Evolutionary conservation across 306 rosid species (phyloP), one percentile per base, ranked within the genome.

Genomic region (Cucurbita ficifolia): DNA sequence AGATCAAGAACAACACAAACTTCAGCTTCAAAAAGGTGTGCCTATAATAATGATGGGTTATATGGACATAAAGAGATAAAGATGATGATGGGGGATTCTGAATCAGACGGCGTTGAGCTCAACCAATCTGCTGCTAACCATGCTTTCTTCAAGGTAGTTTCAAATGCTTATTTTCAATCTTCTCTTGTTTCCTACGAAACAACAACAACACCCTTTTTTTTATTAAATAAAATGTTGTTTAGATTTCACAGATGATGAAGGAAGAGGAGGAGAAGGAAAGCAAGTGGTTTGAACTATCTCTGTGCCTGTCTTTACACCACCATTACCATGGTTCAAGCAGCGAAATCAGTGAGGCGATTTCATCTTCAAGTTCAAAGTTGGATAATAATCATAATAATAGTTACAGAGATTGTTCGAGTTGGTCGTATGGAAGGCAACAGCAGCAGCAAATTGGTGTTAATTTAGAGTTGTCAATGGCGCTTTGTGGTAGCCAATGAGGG

Each of bases 391-490:
- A n/a, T n/a, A 14, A 7, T 53, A 18, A 36, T 61, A 3, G 8
- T 65, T 84, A 80, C 21, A 86, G 81, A 70, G 90, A 81, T 56
- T 87, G 87, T 81, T 84, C 84, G 4, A 70, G 63, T 59, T 82
- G 83, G 4, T 81, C 91, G 7, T 65, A 69, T 73, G 55, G 72
- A 6, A 81, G 80, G 17, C 79, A 17, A 38, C 46, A 24, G 2
- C 29, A 61, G 22, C 69, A 17, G 48, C 1, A 83, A 54, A 82
- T 46, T 8, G 78, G 54, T 52, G 72, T 94, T 65, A 89, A 87
- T 82, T 73, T 94, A 52, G 91, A 87, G 74, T 86, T 94, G 11
- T 85, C 99, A n/a, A 79, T 94, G 58, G 88, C 99, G 59, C 85
- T 91, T 2, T 90, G 84, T 77, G 90, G 97, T 70, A 86, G 77